phyloP scores from a whole-genome alignment of 2,329 filamentous ascomycete species.

The Fusarium robinianum region DNA sequence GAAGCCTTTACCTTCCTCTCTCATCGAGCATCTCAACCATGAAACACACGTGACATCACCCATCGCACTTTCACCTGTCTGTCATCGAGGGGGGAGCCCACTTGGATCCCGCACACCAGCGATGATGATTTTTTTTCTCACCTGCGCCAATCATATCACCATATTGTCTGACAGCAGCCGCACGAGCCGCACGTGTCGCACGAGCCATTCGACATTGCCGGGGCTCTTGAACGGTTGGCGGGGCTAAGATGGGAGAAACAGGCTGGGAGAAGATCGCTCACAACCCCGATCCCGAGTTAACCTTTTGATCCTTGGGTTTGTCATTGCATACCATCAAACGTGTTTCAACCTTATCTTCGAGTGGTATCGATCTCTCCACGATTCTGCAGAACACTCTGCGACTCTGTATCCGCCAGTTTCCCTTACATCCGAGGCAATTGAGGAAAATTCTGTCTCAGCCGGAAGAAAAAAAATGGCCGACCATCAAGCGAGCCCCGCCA shows the following conservation, averaged over 20 bases:
- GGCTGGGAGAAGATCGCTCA: conserved; percentile 25
- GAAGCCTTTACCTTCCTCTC: too few relatives aligned
- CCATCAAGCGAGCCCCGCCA: conserved; percentile 36
- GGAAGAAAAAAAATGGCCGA: conserved; percentile 45
- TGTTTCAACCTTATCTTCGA: background rate
- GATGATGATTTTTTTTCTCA: too few relatives aligned
- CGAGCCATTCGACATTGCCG: conserved; percentile 17
- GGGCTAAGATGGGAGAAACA: conserved; percentile 21
- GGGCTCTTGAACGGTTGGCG: conserved; percentile 30
- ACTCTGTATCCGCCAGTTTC: background rate
- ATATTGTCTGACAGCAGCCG: conserved; percentile 21
- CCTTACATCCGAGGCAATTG: conserved; percentile 6
- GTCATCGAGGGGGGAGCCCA: too few relatives aligned
- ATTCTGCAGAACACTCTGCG: conserved; percentile 1
- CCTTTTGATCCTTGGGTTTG: conserved; percentile 20
- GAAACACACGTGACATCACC: too few relatives aligned
- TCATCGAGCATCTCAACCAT: too few relatives aligned
- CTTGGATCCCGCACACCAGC: too few relatives aligned
- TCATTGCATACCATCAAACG: conserved; percentile 9
- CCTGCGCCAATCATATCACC: conserved; percentile 27
- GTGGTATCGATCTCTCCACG: background rate
- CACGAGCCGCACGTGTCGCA: conserved; percentile 25
- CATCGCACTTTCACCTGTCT: too few relatives aligned
- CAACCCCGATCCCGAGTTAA: conserved; percentile 25
- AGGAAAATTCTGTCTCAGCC: conserved; percentile 26